Evolutionary conservation across 2,329 filamentous ascomycete species (phyloP), one percentile per base, ranked within the genome.

Genomic region (Sclerotiophoma versabilis): DNA sequence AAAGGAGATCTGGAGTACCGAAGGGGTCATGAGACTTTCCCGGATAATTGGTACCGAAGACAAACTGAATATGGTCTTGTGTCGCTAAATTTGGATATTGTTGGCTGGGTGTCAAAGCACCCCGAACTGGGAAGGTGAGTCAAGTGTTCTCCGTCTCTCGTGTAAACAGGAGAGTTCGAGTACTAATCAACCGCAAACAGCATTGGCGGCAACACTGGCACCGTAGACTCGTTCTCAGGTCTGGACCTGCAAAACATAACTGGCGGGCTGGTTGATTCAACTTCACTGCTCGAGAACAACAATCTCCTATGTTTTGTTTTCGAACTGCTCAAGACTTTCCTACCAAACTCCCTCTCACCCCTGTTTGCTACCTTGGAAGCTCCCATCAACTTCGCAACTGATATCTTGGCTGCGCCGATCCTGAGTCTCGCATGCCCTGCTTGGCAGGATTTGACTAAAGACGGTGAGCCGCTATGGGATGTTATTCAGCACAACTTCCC

Each of bases 161-260:
- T 14, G 19, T 12, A 4, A n/a, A 14, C 1, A 2, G 12, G n/a
- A 14, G 3, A 19, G 4, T 15, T 14, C 36, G 25, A 41, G 49
- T 19, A 60, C 37, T 34, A 10, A 23, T 20, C 23, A 2, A 15
- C 0, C 32, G 22, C 15, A 14, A 26, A 3, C 22, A 63, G 60
- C 39, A 76, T 84, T 14, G 83, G 83, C 9, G 83, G 83, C 9
- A 85, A 85, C 59, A 77, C 77, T 5, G 80, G 82, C 15, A 75
- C 72, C 2, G 75, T 80, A 19, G 80, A 84, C 68, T 80, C 76
- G 19, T 85, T 84, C 59, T 72, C 77, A 4, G 80, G 80, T 5
- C 62, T 84, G 47, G 69, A 66, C 15, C 11, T 68, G 44, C 15
- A 48, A 19, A 39, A 69, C 48, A 80, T 57, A 37, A 62, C 61